Evolutionary conservation across 2,329 filamentous ascomycete species (phyloP), one percentile per base, ranked within the genome.

Genomic region (Paraconiothyrium sp.): DNA sequence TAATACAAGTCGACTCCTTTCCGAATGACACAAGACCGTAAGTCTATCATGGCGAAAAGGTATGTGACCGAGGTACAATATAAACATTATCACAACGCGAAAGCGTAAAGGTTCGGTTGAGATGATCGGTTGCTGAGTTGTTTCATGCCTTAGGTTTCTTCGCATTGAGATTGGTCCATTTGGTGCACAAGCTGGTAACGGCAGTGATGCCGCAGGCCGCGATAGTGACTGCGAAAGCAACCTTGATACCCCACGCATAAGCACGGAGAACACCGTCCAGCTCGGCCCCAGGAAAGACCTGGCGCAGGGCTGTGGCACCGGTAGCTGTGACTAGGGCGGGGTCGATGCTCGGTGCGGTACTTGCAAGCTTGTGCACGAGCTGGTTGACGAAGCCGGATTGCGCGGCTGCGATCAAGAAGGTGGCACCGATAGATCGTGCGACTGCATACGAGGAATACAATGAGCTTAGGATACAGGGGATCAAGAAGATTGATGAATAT

Each of bases 231-330:
- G n/a, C n/a, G 14, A 78, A 67, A 1, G 59, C 58, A 34, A 59
- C 61, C 50, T 67, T 70, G 35, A 70, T 32, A 5, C 67, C 67
- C 10, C n/a, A 56, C 57, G 64, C 62, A 44, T 70, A 70, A 14
- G 54, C 57, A 9, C 13, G n/a, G 14, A 67, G 16, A 13, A 70
- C 50, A 32, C 48, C 66, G 9, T 8, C 14, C 7, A 70, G 49
- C 37, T 63, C 49, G 4, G 43, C 56, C 4, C 32, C 58, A 0
- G 66, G 43, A 16, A 81, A 78, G 2, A 74, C 70, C 2, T 68
- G 49, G 6, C 77, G 68, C 9, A 83, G 67, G 24, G 78, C 73
- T 1, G 80, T 79, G 0, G 81, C 82, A 16, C 81, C 81, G 0
- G 76, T 77, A 1, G 65, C 66, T n/a, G 82, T 67, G 5, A 83